phyloP scores from a whole-genome alignment of 2,329 filamentous ascomycete species.

The Colletotrichum lindemuthianum region DNA sequence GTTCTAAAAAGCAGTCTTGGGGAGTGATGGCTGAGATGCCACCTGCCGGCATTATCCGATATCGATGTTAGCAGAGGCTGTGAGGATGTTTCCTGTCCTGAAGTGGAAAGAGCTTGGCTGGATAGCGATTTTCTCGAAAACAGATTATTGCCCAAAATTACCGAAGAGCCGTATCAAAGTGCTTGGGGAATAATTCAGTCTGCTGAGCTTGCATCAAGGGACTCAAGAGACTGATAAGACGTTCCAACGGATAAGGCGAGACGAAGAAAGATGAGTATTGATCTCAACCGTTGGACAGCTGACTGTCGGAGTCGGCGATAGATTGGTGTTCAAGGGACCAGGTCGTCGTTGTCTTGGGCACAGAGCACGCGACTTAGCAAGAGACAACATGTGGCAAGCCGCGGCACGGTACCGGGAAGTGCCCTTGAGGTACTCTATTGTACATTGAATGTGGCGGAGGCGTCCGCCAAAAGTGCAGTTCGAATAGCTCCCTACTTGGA shows the following conservation, averaged over 20 bases:
- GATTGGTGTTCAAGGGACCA: constrained; percentile 8
- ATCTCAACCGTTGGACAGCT: not conserved
- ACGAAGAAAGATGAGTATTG: not conserved
- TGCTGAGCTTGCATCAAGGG: too few relatives aligned
- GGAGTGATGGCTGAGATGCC: too few relatives aligned
- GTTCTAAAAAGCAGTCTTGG: too few relatives aligned
- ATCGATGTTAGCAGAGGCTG: too few relatives aligned
- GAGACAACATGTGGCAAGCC: constrained; percentile 33
- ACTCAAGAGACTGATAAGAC: not conserved
- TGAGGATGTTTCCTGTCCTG: too few relatives aligned
- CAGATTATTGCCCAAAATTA: too few relatives aligned
- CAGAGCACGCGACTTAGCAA: constrained; percentile 1
- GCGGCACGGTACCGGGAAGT: constrained; percentile 11
- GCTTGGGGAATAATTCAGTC: too few relatives aligned
- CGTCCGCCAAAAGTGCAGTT: not conserved
- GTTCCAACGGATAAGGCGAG: not conserved
- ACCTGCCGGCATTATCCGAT: too few relatives aligned
- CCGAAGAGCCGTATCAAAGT: too few relatives aligned
- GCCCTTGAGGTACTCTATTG: constrained; percentile 9
- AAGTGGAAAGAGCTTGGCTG: too few relatives aligned
- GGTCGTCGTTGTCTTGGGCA: not conserved
- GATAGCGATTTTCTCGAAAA: too few relatives aligned
- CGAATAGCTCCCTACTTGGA: not conserved
- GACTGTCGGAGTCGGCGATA: constrained; percentile 15
- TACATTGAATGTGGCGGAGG: constrained; percentile 17